These are phyloP conservation scores for Curvularia spicifera DNA, from an alignment of 2,329 filamentous ascomycete genomes.

Conservation along the genomic window DNA sequence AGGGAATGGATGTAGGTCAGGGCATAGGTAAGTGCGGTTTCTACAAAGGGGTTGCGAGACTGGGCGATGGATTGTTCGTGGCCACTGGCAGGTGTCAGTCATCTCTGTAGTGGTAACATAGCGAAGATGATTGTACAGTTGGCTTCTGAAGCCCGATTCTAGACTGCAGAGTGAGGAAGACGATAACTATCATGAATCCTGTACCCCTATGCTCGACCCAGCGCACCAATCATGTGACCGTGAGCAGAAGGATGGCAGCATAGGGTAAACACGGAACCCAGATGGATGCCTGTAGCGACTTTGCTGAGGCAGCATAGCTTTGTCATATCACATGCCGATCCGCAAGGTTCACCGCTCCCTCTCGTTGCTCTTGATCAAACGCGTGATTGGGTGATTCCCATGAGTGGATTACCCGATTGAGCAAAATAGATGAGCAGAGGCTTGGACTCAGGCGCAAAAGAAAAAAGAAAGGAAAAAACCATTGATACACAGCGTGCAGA, in stretches of 20 bases:
- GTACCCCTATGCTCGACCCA: not conserved
- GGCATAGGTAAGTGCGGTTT: slow-evolving; percentile 86
- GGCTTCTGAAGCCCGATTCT: not conserved
- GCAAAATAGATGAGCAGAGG: slow-evolving; percentile 8
- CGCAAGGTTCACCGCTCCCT: not conserved
- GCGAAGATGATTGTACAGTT: not conserved
- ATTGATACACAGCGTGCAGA: not conserved
- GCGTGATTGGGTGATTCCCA: slow-evolving; percentile 6
- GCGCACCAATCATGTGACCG: not conserved
- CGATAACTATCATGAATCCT: not conserved
- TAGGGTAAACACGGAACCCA: not conserved
- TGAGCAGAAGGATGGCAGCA: not conserved
- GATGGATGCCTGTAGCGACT: not conserved
- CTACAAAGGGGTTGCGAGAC: slow-evolving; percentile 80
- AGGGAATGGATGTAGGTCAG: slow-evolving; percentile 76
- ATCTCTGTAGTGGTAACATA: not conserved
- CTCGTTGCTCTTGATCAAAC: not conserved
- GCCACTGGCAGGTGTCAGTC: slow-evolving; percentile 30
- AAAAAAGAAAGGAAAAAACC: slow-evolving; percentile 5
- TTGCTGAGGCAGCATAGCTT: not conserved
- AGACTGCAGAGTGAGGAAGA: not conserved
- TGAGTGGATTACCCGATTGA: slow-evolving; percentile 18
- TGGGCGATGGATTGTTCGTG: slow-evolving; percentile 53
- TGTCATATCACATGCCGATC: not conserved
- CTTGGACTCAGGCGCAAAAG: slow-evolving; percentile 1